Evolutionary conservation across 2,329 filamentous ascomycete genomes (phyloP), one percentile per base, ranked within the genome.

Genomic region (Neospermospora avenae): DNA sequence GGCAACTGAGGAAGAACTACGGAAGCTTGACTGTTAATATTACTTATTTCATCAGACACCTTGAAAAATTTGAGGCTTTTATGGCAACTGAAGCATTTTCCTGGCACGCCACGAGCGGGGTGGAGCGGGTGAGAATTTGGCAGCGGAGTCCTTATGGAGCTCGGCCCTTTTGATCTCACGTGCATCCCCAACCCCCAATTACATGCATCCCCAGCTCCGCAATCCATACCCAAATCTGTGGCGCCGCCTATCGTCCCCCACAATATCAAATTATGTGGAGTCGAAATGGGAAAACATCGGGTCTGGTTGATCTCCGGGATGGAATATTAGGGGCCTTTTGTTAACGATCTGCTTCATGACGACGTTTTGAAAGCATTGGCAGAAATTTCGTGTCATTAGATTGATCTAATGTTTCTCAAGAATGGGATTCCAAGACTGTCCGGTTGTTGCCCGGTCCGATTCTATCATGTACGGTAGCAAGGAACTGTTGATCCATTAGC

Each of bases 221-320:
- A 42, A 18, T 57, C 55, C 55, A 31, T 49, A 41, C 28, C 34
- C 55, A 39, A 31, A 41, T 49, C 55, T 49, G 34, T 42, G 31
- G 34, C 20, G 28, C 49, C 54, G 54, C 42, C 31, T 57, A 57
- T 57, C 34, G 54, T 44, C 55, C 55, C 55, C 44, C 55, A 57
- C 22, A 34, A 25, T 22, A 16, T 45, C 10, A 24, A 28, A 31
- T n/a, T 24, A 3, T 37, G 51, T 14, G 77, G 52, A n/a, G 55
- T 28, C n/a, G 42, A n/a, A 14, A 41, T 41, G 57, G 57, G 37
- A 35, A 24, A 58, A 37, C 48, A 28, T 53, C 57, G 57, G 57
- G 8, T 46, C 8, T n/a, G 24, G 10, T 31, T 31, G 10, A 31
- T 31, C 10, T 10, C 28, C 28, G n/a, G 28, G 28, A 16, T n/a